These are phyloP conservation scores for Taphrina sp. DNA, from an alignment of 1,139 yeast genomes.

Conservation along the genomic window DNA sequence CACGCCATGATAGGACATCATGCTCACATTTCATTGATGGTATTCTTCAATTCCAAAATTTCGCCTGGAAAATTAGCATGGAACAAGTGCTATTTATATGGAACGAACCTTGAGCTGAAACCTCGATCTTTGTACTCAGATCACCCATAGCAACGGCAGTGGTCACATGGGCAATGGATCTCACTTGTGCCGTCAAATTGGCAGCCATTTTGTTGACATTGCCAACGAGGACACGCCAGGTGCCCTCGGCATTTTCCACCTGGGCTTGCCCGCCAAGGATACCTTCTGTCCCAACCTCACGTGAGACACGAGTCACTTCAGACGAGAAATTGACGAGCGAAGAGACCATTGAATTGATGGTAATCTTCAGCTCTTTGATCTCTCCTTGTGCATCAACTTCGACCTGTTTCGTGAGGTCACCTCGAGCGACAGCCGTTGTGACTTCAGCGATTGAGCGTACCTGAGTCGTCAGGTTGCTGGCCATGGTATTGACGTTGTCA, in stretches of 20 bases:
- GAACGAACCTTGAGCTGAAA: slow-evolving; percentile 89
- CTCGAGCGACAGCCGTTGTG: slow-evolving; percentile 89
- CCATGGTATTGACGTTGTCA: slow-evolving; percentile 90
- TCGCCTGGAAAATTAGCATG: too few relatives aligned
- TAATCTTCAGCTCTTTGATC: slow-evolving; percentile 77
- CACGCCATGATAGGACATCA: too few relatives aligned
- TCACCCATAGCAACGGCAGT: slow-evolving; percentile 93
- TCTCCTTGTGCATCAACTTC: slow-evolving; percentile 90
- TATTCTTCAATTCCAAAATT: slow-evolving; percentile 39
- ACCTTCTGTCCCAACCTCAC: slow-evolving; percentile 89
- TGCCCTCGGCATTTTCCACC: slow-evolving; percentile 89
- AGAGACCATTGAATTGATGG: slow-evolving; percentile 89
- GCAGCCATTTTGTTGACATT: slow-evolving; percentile 89
- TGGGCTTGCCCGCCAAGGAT: slow-evolving; percentile 88
- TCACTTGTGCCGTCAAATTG: slow-evolving; percentile 80
- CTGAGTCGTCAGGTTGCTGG: slow-evolving; percentile 78
- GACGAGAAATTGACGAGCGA: slow-evolving; percentile 83
- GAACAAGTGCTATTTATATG: too few relatives aligned
- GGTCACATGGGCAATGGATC: slow-evolving; percentile 86
- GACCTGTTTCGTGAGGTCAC: slow-evolving; percentile 79
- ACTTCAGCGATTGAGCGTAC: slow-evolving; percentile 88
- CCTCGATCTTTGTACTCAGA: slow-evolving; percentile 79
- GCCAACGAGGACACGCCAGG: slow-evolving; percentile 89
- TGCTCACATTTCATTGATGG: slow-evolving; percentile 53
- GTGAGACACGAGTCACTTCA: slow-evolving; percentile 80